phyloP scores from a whole-genome alignment of 805 yeast genomes.

The Schizosaccharomyces lindneri region DNA sequence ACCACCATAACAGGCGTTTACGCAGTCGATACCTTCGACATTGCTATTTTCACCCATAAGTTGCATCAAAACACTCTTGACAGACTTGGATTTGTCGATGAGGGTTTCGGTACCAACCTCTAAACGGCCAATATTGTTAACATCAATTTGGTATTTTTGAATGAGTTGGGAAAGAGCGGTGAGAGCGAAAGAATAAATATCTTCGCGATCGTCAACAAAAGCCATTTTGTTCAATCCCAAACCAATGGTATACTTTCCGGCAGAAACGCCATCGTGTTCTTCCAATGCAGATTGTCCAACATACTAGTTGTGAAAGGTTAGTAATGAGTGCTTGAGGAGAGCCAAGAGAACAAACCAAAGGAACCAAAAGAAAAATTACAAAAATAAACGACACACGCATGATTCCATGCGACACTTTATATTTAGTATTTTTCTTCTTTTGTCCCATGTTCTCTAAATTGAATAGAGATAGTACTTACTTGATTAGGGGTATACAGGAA shows the following conservation, averaged over 20 bases:
- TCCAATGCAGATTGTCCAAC: constrained; percentile 82
- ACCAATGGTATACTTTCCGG: constrained; percentile 95
- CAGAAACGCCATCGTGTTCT: constrained; percentile 55
- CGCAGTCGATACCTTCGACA: constrained; percentile 84
- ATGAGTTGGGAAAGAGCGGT: constrained; percentile 64
- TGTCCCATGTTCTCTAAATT: no score
- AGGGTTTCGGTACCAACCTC: constrained; percentile 97
- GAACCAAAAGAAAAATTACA: no score
- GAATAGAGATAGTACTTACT: constrained; percentile 15
- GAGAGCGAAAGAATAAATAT: constrained; percentile 77
- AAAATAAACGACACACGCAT: no score
- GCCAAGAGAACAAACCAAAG: background rate
- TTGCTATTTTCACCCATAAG: constrained; percentile 71
- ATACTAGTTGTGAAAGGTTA: constrained; percentile 15
- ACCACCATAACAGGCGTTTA: constrained; percentile 97
- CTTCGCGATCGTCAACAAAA: constrained; percentile 91
- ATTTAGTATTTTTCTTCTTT: no score
- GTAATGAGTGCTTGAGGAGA: background rate
- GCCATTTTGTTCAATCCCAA: constrained; percentile 97
- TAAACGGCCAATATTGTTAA: constrained; percentile 62
- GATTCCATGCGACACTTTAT: no score
- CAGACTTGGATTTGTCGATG: constrained; percentile 88
- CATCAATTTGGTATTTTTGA: constrained; percentile 61
- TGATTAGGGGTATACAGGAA: constrained; percentile 75
- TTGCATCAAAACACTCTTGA: constrained; percentile 87